These are phyloP conservation scores for Leishmania lainsoni DNA, from an alignment of 208 protist species.

Conservation along the genomic window DNA sequence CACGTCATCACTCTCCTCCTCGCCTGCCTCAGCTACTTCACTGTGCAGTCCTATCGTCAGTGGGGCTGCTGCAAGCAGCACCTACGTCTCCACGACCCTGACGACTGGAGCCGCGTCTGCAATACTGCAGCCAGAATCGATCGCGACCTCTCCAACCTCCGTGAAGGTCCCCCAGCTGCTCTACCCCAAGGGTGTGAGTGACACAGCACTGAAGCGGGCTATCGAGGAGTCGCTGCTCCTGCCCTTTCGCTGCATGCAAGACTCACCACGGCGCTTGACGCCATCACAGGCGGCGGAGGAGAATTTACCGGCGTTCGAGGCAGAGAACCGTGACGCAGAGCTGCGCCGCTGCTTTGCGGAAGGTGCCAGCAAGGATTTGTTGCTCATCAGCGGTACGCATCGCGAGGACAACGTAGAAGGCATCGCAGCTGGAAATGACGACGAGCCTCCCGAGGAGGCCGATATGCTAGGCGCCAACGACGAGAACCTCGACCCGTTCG, in stretches of 20 bases:
- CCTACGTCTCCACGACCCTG: slow-evolving; percentile 3
- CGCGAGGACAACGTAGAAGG: slow-evolving; percentile 18
- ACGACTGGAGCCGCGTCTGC: not conserved
- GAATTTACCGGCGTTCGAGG: slow-evolving; percentile 29
- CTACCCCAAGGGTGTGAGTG: slow-evolving; percentile 43
- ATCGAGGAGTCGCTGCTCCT: slow-evolving; percentile 71
- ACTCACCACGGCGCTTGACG: slow-evolving; percentile 43
- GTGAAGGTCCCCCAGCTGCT: slow-evolving; percentile 20
- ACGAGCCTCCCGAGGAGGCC: not conserved
- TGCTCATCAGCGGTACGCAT: slow-evolving; percentile 14
- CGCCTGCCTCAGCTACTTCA: not conserved
- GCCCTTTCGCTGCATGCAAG: slow-evolving; percentile 52
- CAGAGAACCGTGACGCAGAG: slow-evolving; percentile 36
- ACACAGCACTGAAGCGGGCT: slow-evolving; percentile 59
- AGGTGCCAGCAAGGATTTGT: slow-evolving; percentile 39
- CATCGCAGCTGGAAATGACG: slow-evolving; percentile 6
- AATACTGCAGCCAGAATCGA: not conserved
- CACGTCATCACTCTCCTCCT: slow-evolving; percentile 3
- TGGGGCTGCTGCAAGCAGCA: not conserved
- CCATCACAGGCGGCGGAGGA: slow-evolving; percentile 21
- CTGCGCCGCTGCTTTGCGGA: slow-evolving; percentile 38
- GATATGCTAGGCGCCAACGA: slow-evolving; percentile 19
- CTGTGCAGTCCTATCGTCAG: not conserved
- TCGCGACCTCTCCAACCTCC: not conserved
- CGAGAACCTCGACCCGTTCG: slow-evolving; percentile 35